phyloP scores from a whole-genome alignment of 1,284 basidiomycete species.

The Schizophyllum amplum region DNA sequence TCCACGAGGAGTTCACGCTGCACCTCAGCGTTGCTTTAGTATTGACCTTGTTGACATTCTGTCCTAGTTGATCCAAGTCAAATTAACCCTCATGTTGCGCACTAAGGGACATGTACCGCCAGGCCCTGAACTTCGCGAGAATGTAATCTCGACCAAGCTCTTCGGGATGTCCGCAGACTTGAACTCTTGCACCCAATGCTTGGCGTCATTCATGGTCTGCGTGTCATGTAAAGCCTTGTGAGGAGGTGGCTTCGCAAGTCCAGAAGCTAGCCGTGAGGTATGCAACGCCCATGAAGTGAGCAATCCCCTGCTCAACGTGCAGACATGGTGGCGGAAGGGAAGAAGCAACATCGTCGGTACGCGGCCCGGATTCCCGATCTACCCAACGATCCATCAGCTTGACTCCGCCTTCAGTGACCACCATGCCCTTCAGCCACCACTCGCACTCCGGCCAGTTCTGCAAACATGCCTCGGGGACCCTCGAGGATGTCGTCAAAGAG shows the following conservation, averaged over 20 bases:
- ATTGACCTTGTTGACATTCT: constrained; percentile 82
- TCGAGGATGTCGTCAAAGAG: constrained; percentile 75
- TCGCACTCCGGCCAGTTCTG: constrained; percentile 98
- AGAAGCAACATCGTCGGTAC: not conserved
- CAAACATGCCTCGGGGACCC: constrained; percentile 72
- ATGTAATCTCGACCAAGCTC: constrained; percentile 47
- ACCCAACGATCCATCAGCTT: not conserved
- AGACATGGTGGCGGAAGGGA: not conserved
- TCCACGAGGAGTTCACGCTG: constrained; percentile 48
- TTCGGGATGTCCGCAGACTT: constrained; percentile 34
- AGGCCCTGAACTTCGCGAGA: constrained; percentile 70
- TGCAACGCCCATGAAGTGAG: not conserved
- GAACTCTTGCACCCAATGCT: constrained; percentile 42
- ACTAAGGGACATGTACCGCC: constrained; percentile 34
- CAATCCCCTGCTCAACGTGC: not conserved
- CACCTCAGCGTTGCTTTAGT: constrained; percentile 66
- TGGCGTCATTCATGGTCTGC: not conserved
- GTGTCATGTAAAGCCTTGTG: not conserved
- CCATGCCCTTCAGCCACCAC: constrained; percentile 87
- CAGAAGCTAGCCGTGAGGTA: not conserved
- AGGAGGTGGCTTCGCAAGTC: not conserved
- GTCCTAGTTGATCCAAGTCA: not conserved
- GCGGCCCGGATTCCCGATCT: no score
- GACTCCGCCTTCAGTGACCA: not conserved
- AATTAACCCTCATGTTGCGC: not conserved